These are phyloP conservation scores for Botryotinia convoluta DNA, from an alignment of 2,329 filamentous ascomycete genomes.

Conservation along the genomic window DNA sequence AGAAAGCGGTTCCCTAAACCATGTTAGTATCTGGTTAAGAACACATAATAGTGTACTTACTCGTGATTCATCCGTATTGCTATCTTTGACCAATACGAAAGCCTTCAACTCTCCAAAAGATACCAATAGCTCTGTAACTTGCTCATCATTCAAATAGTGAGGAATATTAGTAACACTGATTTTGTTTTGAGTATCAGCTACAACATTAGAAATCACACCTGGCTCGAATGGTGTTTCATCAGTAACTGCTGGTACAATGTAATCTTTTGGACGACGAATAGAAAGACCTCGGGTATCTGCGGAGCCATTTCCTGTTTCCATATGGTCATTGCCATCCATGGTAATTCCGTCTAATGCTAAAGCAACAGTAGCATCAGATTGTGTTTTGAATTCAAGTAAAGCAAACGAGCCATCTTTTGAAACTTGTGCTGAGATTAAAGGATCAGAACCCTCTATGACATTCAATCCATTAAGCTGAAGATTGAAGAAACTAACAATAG, in stretches of 20 bases:
- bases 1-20: slow-evolving; percentile 85
- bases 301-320: slow-evolving; percentile 48
- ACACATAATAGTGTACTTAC: slow-evolving; percentile 53
- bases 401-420: slow-evolving; percentile 78
- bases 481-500: slow-evolving; percentile 84
- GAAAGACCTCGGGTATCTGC: slow-evolving; percentile 57
- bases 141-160: slow-evolving; percentile 81
- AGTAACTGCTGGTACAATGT: slow-evolving; percentile 81
- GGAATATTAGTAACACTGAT: slow-evolving; percentile 91
- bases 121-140: slow-evolving; percentile 84
- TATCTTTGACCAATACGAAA: slow-evolving; percentile 87
- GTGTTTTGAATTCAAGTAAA: slow-evolving; percentile 83
- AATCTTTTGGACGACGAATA: slow-evolving; percentile 90
- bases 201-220: slow-evolving; percentile 73
- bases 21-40: slow-evolving; percentile 35
- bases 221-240: slow-evolving; percentile 73
- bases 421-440: slow-evolving; percentile 80
- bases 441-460: slow-evolving; percentile 77
- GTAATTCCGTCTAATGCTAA: slow-evolving; percentile 84
- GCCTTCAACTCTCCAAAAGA: slow-evolving; percentile 92
- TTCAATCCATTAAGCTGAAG: slow-evolving; percentile 96
- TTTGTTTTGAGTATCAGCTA: slow-evolving; percentile 93
- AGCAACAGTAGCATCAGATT: slow-evolving; percentile 86
- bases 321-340: slow-evolving; percentile 72
- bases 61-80: slow-evolving; percentile 77